Conservation (phyloP, 2,329 filamentous ascomycete species). For the Huntiella bhutanensis region DNA sequence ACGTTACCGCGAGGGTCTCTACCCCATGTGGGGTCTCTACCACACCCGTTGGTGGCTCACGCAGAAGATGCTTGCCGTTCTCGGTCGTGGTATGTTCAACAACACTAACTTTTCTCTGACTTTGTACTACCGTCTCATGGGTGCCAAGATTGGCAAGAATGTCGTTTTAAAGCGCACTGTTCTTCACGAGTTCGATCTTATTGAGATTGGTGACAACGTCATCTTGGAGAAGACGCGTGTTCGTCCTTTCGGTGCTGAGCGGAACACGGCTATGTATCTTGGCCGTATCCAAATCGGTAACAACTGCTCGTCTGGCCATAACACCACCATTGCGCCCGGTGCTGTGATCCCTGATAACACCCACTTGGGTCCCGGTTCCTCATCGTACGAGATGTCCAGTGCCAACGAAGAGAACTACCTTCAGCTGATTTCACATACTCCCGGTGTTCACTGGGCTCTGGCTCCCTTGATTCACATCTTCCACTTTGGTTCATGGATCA, state of each 20-base stretch:
- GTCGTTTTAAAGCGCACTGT: slow-evolving; percentile 27
- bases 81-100: slow-evolving; percentile 28
- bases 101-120: slow-evolving; percentile 21
- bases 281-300: slow-evolving; percentile 30
- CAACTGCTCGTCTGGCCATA: slow-evolving; percentile 27
- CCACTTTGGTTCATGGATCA: slow-evolving; percentile 18
- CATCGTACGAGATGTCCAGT: slow-evolving; percentile 34
- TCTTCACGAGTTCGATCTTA: slow-evolving; percentile 36
- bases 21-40: slow-evolving; percentile 40
- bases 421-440: slow-evolving; percentile 20
- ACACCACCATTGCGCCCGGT: slow-evolving; percentile 32
- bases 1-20: slow-evolving; percentile 31
- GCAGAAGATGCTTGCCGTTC: slow-evolving; percentile 31
- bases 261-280: slow-evolving; percentile 39
- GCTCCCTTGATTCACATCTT: slow-evolving; percentile 22
- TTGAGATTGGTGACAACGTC: slow-evolving; percentile 33
- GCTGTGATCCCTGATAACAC: slow-evolving; percentile 27
- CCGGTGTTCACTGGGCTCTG: slow-evolving; percentile 27
- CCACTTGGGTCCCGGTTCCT: slow-evolving; percentile 37
- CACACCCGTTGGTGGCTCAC: slow-evolving; percentile 41
- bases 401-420: slow-evolving; percentile 28
- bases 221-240: slow-evolving; percentile 28
- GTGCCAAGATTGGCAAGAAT: slow-evolving; percentile 31
- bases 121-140: slow-evolving; percentile 32
- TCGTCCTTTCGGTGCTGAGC: slow-evolving; percentile 34